A percentile compares a stretch with the other conserved stretches of the same genome.
These are phyloP conservation scores for Chaetomium globosum DNA, from an alignment of 2,329 filamentous ascomycete genomes.

Conservation along the genomic window DNA sequence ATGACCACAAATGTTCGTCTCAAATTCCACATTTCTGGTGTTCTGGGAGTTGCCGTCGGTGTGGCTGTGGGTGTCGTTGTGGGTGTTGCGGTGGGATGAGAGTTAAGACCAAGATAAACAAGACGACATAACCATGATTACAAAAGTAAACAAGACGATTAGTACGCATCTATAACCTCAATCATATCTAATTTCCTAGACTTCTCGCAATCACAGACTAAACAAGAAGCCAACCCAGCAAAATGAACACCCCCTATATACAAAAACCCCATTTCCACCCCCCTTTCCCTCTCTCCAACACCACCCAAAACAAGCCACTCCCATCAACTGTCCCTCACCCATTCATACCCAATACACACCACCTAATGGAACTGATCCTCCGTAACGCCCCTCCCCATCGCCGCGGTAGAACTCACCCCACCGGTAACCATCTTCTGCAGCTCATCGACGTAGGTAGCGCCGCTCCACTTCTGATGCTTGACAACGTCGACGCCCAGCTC, in stretches of 20 bases:
- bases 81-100: too few relatives aligned
- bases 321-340: background rate
- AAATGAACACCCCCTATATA: background rate
- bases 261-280: background rate
- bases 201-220: background rate
- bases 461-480: constrained; percentile 98
- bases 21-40: background rate
- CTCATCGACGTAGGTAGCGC: constrained; percentile 92
- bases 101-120: background rate
- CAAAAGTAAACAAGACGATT: background rate
- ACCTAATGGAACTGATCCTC: constrained; percentile 86
- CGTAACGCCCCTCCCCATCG: constrained; percentile 97
- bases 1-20: background rate
- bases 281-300: background rate
- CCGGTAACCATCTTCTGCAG: constrained; percentile 96
- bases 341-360: background rate
- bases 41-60: background rate
- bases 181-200: background rate
- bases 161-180: background rate
- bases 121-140: background rate
- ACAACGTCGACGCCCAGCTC: constrained; percentile 87
- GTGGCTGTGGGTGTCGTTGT: background rate
- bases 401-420: constrained; percentile 85
- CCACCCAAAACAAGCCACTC: too few relatives aligned
- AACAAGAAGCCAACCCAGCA: background rate